Conservation (phyloP, 2,329 filamentous ascomycete species). For the Neopestalotiopsis clavispora region DNA sequence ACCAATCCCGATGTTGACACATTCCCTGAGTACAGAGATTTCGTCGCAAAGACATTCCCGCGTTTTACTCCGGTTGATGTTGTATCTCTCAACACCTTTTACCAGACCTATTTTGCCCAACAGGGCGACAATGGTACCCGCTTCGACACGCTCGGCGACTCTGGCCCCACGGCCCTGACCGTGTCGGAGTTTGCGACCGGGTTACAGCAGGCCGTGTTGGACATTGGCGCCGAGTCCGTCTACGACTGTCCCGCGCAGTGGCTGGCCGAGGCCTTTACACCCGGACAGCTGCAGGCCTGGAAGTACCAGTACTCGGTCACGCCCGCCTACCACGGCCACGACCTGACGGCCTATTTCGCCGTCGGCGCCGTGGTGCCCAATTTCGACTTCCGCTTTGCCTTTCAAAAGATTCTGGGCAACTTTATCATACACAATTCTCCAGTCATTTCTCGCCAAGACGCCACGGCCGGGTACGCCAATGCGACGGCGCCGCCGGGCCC, state of each 20-base stretch:
- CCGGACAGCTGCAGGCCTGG: constrained; percentile 36
- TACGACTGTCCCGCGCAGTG: constrained; percentile 60
- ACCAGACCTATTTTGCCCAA: background rate
- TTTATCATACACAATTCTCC: constrained; percentile 50
- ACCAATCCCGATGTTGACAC: background rate
- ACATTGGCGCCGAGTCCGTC: constrained; percentile 59
- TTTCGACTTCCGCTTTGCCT: constrained; percentile 37
- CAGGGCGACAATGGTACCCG: background rate
- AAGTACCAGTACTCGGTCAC: constrained; percentile 55
- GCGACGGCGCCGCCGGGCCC: constrained; percentile 33
- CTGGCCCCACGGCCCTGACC: background rate
- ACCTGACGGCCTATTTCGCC: constrained; percentile 42
- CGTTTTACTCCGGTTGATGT: background rate
- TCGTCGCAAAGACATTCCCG: background rate
- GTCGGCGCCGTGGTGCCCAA: constrained; percentile 24
- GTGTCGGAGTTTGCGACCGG: constrained; percentile 1
- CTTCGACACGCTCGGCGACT: constrained; percentile 7
- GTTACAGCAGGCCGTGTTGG: constrained; percentile 29
- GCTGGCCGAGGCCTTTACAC: constrained; percentile 24
- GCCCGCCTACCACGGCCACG: constrained; percentile 43
- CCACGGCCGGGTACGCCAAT: constrained; percentile 36
- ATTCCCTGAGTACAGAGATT: background rate
- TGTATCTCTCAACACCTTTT: background rate
- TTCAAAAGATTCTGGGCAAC: constrained; percentile 50
- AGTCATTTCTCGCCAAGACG: constrained; percentile 37